Conservation (phyloP, 2,329 filamentous ascomycete genomes). For the Fusarium xylarioides region DNA sequence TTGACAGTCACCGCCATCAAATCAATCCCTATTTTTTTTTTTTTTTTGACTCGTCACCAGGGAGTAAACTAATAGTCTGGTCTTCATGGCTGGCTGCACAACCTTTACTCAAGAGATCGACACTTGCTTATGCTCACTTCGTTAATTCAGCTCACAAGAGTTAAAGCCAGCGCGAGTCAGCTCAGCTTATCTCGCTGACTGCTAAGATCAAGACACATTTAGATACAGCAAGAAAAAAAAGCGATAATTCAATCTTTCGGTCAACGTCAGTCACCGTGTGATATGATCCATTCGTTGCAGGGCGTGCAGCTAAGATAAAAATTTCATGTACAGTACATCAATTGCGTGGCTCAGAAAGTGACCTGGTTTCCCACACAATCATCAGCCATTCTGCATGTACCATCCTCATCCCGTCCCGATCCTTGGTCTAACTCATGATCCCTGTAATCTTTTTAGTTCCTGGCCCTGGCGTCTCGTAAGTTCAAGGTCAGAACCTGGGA, state of each 20-base stretch:
- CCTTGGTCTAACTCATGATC: slow-evolving; percentile 18
- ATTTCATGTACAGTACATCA: neutral
- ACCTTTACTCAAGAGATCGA: neutral
- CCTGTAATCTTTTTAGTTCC: slow-evolving; percentile 7
- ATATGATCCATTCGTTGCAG: slow-evolving; percentile 2
- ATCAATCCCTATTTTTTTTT: neutral
- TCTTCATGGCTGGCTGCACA: slow-evolving; percentile 3
- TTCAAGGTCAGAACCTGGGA: slow-evolving; percentile 5
- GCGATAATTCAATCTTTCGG: slow-evolving; percentile 16
- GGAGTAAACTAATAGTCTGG: neutral
- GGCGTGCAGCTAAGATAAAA: slow-evolving; percentile 4
- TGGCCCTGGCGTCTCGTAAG: slow-evolving; percentile 15
- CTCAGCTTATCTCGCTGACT: slow-evolving; percentile 40
- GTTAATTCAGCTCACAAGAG: slow-evolving; percentile 19
- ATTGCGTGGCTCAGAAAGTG: neutral
- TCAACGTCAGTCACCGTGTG: slow-evolving; percentile 8
- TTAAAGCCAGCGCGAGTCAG: slow-evolving; percentile 36
- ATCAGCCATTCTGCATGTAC: slow-evolving; percentile 17
- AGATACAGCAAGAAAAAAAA: neutral
- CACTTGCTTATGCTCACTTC: neutral
- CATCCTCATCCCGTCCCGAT: slow-evolving; percentile 34
- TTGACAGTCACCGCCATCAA: slow-evolving; percentile 13
- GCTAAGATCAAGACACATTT: neutral
- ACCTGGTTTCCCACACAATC: neutral
- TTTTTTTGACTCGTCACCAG: neutral